Percentiles rank a stretch among this genome's conserved stretches.
Evolutionary conservation across 2,329 filamentous ascomycete genomes (phyloP).

Genomic region (Diaporthe sp.): DNA sequence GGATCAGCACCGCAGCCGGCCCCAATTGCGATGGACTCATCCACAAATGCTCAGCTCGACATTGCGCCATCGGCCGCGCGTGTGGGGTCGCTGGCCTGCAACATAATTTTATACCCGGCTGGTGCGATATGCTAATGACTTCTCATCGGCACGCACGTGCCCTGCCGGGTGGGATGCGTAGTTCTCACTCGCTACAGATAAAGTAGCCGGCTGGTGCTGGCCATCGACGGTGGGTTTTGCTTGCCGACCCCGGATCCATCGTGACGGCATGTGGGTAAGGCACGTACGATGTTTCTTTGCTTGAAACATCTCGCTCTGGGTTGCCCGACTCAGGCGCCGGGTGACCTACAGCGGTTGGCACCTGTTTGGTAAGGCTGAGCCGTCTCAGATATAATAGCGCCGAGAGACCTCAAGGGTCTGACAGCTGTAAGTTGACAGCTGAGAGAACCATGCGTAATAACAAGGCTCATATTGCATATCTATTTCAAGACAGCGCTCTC

Average conservation of each 20-base stretch:
- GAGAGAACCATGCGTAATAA: not conserved
- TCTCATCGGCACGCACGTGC: constrained; percentile 19
- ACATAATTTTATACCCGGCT: constrained; percentile 23
- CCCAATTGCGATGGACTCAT: constrained; percentile 27
- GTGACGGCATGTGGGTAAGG: constrained; percentile 11
- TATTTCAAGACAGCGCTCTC: constrained; percentile 10
- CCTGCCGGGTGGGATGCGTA: not conserved
- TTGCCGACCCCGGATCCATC: not conserved
- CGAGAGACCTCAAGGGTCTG: constrained; percentile 8
- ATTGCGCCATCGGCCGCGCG: constrained; percentile 22
- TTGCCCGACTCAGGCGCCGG: constrained; percentile 1
- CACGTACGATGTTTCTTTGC: constrained; percentile 27
- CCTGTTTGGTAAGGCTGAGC: constrained; percentile 25
- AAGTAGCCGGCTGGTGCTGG: not conserved
- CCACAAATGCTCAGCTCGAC: constrained; percentile 26
- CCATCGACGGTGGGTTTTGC: constrained; percentile 4
- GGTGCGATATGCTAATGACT: not conserved
- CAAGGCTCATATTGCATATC: not conserved
- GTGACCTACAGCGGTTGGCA: not conserved
- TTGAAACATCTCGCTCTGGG: constrained; percentile 9
- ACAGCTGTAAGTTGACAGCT: constrained; percentile 18
- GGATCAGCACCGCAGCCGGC: constrained; percentile 29
- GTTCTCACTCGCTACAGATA: not conserved
- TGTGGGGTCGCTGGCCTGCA: constrained; percentile 3
- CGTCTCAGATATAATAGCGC: constrained; percentile 20